phyloP scores from a whole-genome alignment of 164 flowering plant species.

The Kalanchoe fedtschenkoi region DNA sequence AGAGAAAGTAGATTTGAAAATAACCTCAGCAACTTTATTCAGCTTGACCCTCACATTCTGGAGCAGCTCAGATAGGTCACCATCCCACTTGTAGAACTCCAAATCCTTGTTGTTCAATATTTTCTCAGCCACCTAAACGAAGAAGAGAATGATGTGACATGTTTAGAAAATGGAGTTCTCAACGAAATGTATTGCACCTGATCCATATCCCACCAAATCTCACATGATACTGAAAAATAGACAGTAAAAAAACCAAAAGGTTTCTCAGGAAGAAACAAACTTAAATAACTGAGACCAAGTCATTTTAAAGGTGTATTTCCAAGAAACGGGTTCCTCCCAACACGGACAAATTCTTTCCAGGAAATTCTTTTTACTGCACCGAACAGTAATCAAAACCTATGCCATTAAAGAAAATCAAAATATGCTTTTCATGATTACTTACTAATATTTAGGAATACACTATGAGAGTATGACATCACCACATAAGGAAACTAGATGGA shows the following conservation, averaged over 20 bases:
- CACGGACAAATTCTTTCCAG: background rate
- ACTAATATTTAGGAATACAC: no score
- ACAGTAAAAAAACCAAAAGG: background rate
- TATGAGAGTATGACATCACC: no score
- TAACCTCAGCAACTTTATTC: conserved; percentile 79
- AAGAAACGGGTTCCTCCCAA: background rate
- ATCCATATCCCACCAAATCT: background rate
- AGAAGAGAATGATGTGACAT: background rate
- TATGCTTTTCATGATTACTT: no score
- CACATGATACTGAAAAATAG: background rate
- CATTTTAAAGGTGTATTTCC: background rate
- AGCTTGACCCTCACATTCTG: conserved; percentile 81
- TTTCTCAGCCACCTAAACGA: conserved; percentile 62
- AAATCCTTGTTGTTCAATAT: conserved; percentile 67
- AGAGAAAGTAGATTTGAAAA: background rate
- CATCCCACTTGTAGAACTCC: conserved; percentile 96
- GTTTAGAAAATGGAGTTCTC: background rate
- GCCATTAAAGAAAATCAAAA: no score
- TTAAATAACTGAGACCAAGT: background rate
- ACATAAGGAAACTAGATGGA: background rate
- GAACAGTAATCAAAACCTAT: no score
- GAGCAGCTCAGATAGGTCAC: conserved; percentile 68
- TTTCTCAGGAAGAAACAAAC: background rate
- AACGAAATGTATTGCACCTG: background rate
- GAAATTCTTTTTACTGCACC: no score